Conservation (phyloP, 177 flowering plant genomes). For the Telopea speciosissima region DNA sequence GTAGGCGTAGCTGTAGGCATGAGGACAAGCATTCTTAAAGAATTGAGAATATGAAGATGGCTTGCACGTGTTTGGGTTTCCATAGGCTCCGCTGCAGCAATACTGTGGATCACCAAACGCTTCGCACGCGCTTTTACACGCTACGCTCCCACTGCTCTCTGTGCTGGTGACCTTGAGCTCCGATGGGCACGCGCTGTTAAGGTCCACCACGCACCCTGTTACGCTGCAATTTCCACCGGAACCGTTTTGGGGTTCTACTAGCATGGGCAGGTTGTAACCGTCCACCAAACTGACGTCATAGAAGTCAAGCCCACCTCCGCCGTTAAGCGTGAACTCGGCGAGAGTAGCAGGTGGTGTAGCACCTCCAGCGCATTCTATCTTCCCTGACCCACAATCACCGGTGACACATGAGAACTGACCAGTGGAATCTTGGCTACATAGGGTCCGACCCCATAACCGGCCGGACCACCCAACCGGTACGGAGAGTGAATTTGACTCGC, state of each 20-base stretch:
- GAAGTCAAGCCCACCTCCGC: slow-evolving; percentile 57
- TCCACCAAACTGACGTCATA: slow-evolving; percentile 82
- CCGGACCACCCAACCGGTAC: slow-evolving; percentile 70
- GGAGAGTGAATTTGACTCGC: slow-evolving; percentile 35
- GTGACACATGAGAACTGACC: slow-evolving; percentile 63
- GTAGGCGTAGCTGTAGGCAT: slow-evolving; percentile 87
- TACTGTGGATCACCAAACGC: slow-evolving; percentile 67
- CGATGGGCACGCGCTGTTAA: slow-evolving; percentile 58
- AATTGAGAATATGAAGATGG: slow-evolving; percentile 51
- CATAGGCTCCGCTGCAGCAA: slow-evolving; percentile 71
- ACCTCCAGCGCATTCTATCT: slow-evolving; percentile 51
- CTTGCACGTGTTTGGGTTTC: slow-evolving; percentile 57
- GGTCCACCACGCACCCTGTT: slow-evolving; percentile 56
- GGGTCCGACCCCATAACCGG: slow-evolving; percentile 75
- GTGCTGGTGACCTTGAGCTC: slow-evolving; percentile 37
- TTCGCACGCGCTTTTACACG: slow-evolving; percentile 86
- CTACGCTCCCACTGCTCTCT: slow-evolving; percentile 37
- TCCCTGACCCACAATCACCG: slow-evolving; percentile 71
- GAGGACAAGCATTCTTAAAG: slow-evolving; percentile 73
- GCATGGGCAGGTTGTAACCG: slow-evolving; percentile 72
- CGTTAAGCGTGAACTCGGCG: slow-evolving; percentile 71
- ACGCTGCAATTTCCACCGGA: slow-evolving; percentile 51
- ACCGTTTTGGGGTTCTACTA: slow-evolving; percentile 40
- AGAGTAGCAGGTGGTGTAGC: slow-evolving; percentile 69
- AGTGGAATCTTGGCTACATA: slow-evolving; percentile 43